Conservation (phyloP, 768 basidiomycete genomes). For the Stropharia rugosoannulata region DNA sequence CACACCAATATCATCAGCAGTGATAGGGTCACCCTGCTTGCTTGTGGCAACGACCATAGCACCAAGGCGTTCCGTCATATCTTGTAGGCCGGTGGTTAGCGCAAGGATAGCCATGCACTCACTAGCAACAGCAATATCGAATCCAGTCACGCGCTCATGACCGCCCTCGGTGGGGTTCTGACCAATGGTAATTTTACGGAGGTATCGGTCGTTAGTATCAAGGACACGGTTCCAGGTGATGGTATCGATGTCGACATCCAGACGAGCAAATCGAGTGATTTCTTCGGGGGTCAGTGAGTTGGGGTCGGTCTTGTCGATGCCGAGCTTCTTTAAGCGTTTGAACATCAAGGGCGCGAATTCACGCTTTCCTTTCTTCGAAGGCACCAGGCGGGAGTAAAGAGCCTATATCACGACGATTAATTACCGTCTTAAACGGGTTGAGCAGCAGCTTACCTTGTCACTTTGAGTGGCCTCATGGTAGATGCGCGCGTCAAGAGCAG, state of each 20-base stretch:
- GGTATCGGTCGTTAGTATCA: slow-evolving; percentile 95
- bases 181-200: slow-evolving; percentile 93
- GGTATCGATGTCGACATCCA: slow-evolving; percentile 87
- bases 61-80: slow-evolving; percentile 92
- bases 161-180: slow-evolving; percentile 88
- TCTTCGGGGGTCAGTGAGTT: slow-evolving; percentile 92
- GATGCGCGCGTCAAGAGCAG: slow-evolving; percentile 94
- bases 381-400: slow-evolving; percentile 89
- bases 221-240: slow-evolving; percentile 98
- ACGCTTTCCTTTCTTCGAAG: slow-evolving; percentile 90
- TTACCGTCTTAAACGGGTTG: background rate
- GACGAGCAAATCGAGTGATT: slow-evolving; percentile 82
- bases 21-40: slow-evolving; percentile 88
- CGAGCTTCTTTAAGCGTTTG: slow-evolving; percentile 91
- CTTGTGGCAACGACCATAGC: slow-evolving; percentile 97
- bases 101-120: slow-evolving; percentile 99
- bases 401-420: slow-evolving; percentile 39
- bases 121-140: slow-evolving; percentile 96
- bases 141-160: slow-evolving; percentile 84
- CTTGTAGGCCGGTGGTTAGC: slow-evolving; percentile 79
- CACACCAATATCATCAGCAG: slow-evolving; percentile 94
- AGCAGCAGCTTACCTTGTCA: slow-evolving; percentile 64
- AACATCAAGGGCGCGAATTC: slow-evolving; percentile 96
- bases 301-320: slow-evolving; percentile 92
- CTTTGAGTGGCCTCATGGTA: slow-evolving; percentile 96